Conservation (phyloP, 148 eudicot species). For the Nepenthes gracilis region DNA sequence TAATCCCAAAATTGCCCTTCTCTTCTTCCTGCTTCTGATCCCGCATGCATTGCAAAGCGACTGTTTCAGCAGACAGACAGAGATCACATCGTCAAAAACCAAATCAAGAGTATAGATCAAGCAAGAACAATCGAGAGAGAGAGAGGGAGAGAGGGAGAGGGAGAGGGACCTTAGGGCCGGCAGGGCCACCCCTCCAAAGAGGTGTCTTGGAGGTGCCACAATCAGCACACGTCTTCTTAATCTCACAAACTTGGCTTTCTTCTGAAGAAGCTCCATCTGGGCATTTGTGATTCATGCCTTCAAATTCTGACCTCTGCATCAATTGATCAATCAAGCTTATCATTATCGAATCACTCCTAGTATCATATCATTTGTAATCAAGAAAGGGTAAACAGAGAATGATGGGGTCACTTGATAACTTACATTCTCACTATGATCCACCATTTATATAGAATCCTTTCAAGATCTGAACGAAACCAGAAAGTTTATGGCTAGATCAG, state of each 20-base stretch:
- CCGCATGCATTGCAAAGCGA: slow-evolving; percentile 96
- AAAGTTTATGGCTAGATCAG: slow-evolving; percentile 6
- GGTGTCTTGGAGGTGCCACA: slow-evolving; percentile 95
- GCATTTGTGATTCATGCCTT: slow-evolving; percentile 36
- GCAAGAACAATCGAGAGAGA: background rate
- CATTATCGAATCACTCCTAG: background rate
- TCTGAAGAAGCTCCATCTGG: slow-evolving; percentile 34
- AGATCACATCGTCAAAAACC: slow-evolving; percentile 8
- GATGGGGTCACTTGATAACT: slow-evolving; percentile 31
- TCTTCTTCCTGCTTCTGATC: slow-evolving; percentile 79
- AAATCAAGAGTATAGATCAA: background rate
- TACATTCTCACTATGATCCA: slow-evolving; percentile 66
- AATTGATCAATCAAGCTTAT: slow-evolving; percentile 5
- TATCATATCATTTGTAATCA: background rate
- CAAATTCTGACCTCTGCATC: slow-evolving; percentile 39
- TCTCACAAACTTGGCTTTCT: slow-evolving; percentile 20
- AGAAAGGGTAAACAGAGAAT: slow-evolving; percentile 1
- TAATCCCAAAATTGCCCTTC: slow-evolving; percentile 58
- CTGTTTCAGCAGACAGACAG: slow-evolving; percentile 17
- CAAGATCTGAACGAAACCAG: slow-evolving; percentile 27
- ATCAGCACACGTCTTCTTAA: slow-evolving; percentile 62
- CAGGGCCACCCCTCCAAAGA: slow-evolving; percentile 92
- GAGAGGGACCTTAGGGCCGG: slow-evolving; percentile 75
- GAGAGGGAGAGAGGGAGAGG: slow-evolving; percentile 8
- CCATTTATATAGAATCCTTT: slow-evolving; percentile 20